Evolutionary conservation across 1,139 yeast genomes (phyloP), one percentile per base, ranked within the genome.

Genomic region (Zygosaccharomyces sapae): DNA sequence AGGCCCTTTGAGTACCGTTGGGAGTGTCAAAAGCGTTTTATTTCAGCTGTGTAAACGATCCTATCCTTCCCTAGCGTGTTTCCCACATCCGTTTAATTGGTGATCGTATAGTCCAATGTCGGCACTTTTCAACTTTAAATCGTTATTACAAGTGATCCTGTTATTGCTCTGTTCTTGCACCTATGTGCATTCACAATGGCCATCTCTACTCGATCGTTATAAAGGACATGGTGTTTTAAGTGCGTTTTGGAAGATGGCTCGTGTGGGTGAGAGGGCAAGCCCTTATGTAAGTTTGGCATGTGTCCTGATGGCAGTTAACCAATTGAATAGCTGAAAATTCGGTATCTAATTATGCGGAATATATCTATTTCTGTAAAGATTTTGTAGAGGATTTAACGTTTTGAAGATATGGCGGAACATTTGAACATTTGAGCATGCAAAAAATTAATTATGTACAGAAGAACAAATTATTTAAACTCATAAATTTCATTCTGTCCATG

Each of bases 221-320:
- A 58, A 53, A 44, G 55, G 50, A 18, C 63, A 58, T 46, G 74
- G 79, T 3, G 75, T 83, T 0, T 66, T 88, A 12, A 94, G 97
- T 1, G 76, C 89, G 0, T 87, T 90, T 61, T 92, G 97, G 97
- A 92, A 92, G 65, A 86, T 85, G 63, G 96, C 98, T 13, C 75
- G 98, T 62, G 79, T 92, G 37, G 98, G 98, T 10, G 97, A 92
- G 63, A 76, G 98, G 59, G 75, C 94, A 56, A 88, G 96, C 64
- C 97, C 97, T 1, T 92, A 90, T 61, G 95, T 92, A 33, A 83
- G 95, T 27, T 62, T 89, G 24, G 94, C 96, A 41, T 86, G 97
- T 61, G 73, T 90, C 33, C 67, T 84, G 30, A 88, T 92, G 86
- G 97, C 97, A 2, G 72, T 88, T 48, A 79, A 80, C 54, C 84